Percentiles rank a stretch among this genome's conserved stretches.
Evolutionary conservation across 1,139 yeast genomes (phyloP).

Genomic region (Spencermartinsiella ligniputridi): DNA sequence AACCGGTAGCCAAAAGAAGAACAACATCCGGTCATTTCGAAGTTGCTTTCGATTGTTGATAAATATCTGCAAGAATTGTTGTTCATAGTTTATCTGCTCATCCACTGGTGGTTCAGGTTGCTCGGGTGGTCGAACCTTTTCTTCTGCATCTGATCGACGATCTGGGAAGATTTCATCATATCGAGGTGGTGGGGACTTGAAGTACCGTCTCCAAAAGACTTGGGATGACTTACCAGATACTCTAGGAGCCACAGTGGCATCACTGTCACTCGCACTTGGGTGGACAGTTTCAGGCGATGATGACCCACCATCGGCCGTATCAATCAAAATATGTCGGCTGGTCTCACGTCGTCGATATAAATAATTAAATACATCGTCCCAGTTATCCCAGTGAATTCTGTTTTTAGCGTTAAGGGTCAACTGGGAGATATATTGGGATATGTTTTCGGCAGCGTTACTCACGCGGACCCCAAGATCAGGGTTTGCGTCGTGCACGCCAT

Average conservation of each 20-base stretch:
- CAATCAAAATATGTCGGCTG: conserved; percentile 1
- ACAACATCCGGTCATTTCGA: conserved; percentile 77
- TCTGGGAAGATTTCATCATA: conserved; percentile 81
- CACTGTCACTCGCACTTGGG: conserved; percentile 22
- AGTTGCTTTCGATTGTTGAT: conserved; percentile 47
- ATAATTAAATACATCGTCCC: conserved; percentile 26
- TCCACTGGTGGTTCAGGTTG: conserved; percentile 5
- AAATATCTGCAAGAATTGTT: conserved; percentile 27
- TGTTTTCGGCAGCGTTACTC: conserved; percentile 21
- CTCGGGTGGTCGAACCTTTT: background rate
- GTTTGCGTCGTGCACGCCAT: conserved; percentile 7
- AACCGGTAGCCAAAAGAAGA: conserved; percentile 69
- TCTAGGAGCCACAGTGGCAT: conserved; percentile 15
- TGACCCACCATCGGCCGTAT: conserved; percentile 7
- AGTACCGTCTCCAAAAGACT: conserved; percentile 19
- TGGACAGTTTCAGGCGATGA: background rate
- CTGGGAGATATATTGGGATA: conserved; percentile 21
- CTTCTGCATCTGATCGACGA: conserved; percentile 2
- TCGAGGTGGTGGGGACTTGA: conserved; percentile 45
- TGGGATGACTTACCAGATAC: conserved; percentile 13
- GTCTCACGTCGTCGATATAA: conserved; percentile 14
- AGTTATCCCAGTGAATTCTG: conserved; percentile 25
- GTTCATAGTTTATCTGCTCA: conserved; percentile 17
- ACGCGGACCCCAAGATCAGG: conserved; percentile 21
- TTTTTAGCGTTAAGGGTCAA: conserved; percentile 25